These are phyloP conservation scores for Wallacemonas collosoma DNA, from an alignment of 208 protist genomes.

Conservation along the genomic window DNA sequence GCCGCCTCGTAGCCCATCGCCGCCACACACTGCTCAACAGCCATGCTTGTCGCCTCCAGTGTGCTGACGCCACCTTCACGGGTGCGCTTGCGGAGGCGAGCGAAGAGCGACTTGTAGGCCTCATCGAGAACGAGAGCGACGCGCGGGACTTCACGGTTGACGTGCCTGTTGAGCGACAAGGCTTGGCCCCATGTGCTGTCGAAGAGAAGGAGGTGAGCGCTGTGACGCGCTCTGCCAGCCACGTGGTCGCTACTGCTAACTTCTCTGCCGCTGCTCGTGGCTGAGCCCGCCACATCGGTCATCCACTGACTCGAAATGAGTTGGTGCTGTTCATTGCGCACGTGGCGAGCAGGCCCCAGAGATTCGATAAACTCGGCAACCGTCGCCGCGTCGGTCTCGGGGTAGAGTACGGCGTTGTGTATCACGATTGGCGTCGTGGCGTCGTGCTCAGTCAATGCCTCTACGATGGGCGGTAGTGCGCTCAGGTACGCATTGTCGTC, in stretches of 20 bases:
- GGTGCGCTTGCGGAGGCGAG: constrained; percentile 69
- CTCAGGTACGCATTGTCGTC: constrained; percentile 60
- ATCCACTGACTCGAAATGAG: background rate
- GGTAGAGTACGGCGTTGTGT: constrained; percentile 20
- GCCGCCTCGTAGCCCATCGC: constrained; percentile 30
- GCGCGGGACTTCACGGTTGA: constrained; percentile 55
- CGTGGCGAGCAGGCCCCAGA: background rate
- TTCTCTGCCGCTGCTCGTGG: too few relatives aligned
- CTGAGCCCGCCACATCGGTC: too few relatives aligned
- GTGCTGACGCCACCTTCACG: constrained; percentile 74
- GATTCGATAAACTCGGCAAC: constrained; percentile 1
- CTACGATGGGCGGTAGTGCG: constrained; percentile 12
- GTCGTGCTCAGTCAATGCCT: background rate
- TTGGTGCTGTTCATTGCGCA: background rate
- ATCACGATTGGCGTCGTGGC: background rate
- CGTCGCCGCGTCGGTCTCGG: constrained; percentile 1
- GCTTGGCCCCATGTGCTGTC: constrained; percentile 88
- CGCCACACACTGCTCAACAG: constrained; percentile 62
- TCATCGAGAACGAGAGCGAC: constrained; percentile 53
- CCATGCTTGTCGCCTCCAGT: constrained; percentile 81
- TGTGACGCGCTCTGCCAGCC: background rate
- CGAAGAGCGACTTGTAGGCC: constrained; percentile 67
- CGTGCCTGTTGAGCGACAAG: constrained; percentile 70
- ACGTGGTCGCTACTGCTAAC: too few relatives aligned
- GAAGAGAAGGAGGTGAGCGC: constrained; percentile 66